Conservation (phyloP, 345 rosid genomes). For the Kandelia obovata region DNA sequence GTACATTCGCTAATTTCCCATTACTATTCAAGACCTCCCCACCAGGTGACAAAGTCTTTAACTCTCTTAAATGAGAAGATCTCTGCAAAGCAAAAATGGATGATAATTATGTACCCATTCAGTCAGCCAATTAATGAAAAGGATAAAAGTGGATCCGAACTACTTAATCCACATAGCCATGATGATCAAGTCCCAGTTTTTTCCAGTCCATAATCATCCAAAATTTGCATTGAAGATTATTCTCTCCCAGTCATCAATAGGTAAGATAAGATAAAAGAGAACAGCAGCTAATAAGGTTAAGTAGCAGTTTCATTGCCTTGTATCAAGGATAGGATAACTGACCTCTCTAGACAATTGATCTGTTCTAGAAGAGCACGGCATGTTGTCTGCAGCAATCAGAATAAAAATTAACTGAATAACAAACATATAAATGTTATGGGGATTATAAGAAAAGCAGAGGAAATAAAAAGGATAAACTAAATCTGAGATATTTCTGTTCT, state of each 20-base stretch:
- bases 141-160: background rate
- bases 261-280: too few relatives aligned
- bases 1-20: slow-evolving; percentile 31
- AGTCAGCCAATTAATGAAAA: background rate
- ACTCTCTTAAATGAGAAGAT: slow-evolving; percentile 9
- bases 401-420: background rate
- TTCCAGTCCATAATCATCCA: background rate
- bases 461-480: background rate
- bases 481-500: background rate
- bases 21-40: slow-evolving; percentile 33
- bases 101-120: background rate
- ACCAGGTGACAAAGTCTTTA: slow-evolving; percentile 19
- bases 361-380: slow-evolving; percentile 40
- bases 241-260: too few relatives aligned
- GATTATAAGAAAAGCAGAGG: background rate
- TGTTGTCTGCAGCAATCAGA: slow-evolving; percentile 36
- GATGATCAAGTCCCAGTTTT: too few relatives aligned
- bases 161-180: background rate
- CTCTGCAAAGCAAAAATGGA: slow-evolving; percentile 30
- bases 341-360: slow-evolving; percentile 40
- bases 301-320: too few relatives aligned
- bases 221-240: background rate
- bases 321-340: background rate
- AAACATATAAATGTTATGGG: background rate
- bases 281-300: too few relatives aligned